Conservation (phyloP, 2,329 filamentous ascomycete species). For the Metarhizium rileyi region DNA sequence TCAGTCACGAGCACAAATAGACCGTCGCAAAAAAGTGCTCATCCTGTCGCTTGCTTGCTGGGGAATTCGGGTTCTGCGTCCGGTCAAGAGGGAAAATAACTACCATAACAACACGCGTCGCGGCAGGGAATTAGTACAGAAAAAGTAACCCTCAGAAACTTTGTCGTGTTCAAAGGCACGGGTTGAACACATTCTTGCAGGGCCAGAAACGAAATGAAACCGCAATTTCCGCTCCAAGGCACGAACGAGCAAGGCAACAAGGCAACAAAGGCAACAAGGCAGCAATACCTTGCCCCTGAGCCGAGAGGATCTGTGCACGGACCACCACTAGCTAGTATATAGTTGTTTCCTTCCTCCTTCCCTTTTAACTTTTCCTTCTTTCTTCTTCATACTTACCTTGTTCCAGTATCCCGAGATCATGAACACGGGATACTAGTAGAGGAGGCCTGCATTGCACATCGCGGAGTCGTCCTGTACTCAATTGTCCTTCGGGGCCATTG, state of each 20-base stretch:
- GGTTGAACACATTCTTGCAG: too few relatives aligned
- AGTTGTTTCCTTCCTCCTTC: neutral
- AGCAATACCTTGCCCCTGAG: neutral
- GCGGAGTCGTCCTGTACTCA: constrained; percentile 36
- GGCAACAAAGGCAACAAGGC: constrained; percentile 7
- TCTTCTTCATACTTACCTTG: constrained; percentile 44
- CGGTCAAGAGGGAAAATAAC: too few relatives aligned
- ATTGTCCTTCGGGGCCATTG: constrained; percentile 44
- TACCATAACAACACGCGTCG: too few relatives aligned
- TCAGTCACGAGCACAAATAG: too few relatives aligned
- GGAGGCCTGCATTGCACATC: constrained; percentile 44
- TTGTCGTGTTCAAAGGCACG: too few relatives aligned
- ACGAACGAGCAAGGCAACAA: neutral
- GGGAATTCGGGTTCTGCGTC: too few relatives aligned
- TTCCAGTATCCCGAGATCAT: constrained; percentile 32
- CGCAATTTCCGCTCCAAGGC: constrained; percentile 1
- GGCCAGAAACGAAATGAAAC: neutral
- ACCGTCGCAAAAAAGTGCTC: too few relatives aligned
- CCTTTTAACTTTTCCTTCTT: constrained; percentile 17
- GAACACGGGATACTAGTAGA: constrained; percentile 30
- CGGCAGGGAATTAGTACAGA: too few relatives aligned
- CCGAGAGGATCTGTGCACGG: constrained; percentile 12
- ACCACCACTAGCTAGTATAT: constrained; percentile 14
- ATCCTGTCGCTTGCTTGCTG: too few relatives aligned
- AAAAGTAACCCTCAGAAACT: too few relatives aligned